Percentiles rank a stretch among this genome's conserved stretches.
These are phyloP conservation scores for Aspergillus fumigatiaffinis DNA, from an alignment of 2,329 filamentous ascomycete genomes.

Conservation along the genomic window DNA sequence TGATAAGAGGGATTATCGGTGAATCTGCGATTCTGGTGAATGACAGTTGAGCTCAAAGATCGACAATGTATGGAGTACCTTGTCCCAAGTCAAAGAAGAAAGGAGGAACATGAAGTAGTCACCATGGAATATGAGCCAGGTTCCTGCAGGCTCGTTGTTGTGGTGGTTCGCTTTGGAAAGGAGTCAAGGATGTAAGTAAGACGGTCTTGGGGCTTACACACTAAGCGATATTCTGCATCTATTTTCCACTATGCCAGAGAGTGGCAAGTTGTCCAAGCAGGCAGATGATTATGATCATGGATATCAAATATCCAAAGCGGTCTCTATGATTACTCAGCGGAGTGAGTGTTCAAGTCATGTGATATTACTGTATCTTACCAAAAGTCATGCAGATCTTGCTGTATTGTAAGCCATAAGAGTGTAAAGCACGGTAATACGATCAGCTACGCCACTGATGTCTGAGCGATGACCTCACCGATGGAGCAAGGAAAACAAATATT, in stretches of 20 bases:
- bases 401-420: not conserved
- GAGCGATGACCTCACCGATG: slow-evolving; percentile 23
- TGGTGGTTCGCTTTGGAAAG: too few species aligned
- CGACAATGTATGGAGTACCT: not conserved
- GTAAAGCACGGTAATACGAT: not conserved
- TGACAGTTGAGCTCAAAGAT: not conserved
- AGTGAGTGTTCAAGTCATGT: not conserved
- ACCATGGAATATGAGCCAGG: not conserved
- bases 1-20: slow-evolving; percentile 6
- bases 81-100: not conserved
- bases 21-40: not conserved
- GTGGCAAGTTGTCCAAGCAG: not conserved
- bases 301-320: not conserved
- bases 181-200: not conserved
- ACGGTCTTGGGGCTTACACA: not conserved
- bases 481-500: slow-evolving; percentile 7
- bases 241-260: not conserved
- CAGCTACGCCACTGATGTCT: slow-evolving; percentile 7
- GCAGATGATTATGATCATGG: not conserved
- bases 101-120: not conserved
- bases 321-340: not conserved
- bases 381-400: not conserved
- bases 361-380: not conserved
- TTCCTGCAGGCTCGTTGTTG: too few species aligned
- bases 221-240: not conserved